These are phyloP conservation scores for Keqinozyma sinolaborantium DNA, from an alignment of 1,139 yeast species.

Conservation along the genomic window DNA sequence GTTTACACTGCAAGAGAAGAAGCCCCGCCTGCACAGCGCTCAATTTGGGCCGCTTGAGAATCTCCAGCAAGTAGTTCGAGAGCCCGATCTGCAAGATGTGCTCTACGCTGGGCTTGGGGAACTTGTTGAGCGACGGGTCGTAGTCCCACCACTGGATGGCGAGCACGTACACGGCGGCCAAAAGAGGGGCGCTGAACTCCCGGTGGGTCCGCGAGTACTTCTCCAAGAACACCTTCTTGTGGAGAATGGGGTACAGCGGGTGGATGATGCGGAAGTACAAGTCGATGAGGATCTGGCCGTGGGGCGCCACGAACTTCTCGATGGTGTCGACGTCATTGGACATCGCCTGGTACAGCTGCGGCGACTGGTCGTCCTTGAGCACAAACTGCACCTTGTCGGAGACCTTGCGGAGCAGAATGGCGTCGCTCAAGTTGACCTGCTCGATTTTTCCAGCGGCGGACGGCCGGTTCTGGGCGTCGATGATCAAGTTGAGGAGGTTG, in stretches of 20 bases:
- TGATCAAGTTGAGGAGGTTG: conserved; percentile 51
- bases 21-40: conserved; percentile 82
- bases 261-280: conserved; percentile 73
- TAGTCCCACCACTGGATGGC: conserved; percentile 86
- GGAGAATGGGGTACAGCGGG: conserved; percentile 75
- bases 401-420: conserved; percentile 63
- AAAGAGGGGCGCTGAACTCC: conserved; percentile 72
- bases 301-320: conserved; percentile 71
- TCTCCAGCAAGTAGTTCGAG: conserved; percentile 61
- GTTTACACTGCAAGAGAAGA: conserved; percentile 62
- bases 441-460: conserved; percentile 41
- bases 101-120: conserved; percentile 64
- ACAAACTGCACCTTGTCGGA: conserved; percentile 63
- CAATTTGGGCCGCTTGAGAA: conserved; percentile 68
- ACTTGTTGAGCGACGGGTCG: conserved; percentile 62
- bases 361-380: conserved; percentile 68
- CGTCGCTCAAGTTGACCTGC: conserved; percentile 58
- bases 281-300: conserved; percentile 69
- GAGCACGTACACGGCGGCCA: conserved; percentile 72
- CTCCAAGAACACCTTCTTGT: conserved; percentile 72
- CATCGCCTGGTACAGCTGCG: conserved; percentile 57
- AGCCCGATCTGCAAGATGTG: conserved; percentile 45
- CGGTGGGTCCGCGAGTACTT: conserved; percentile 74
- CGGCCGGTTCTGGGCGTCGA: conserved; percentile 34
- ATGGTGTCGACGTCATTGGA: conserved; percentile 69